A percentile compares a stretch with the other conserved stretches of the same genome.
Evolutionary conservation across 352 stramenopile species (phyloP).

Genomic region (Thalassiosira livingstoniorum): DNA sequence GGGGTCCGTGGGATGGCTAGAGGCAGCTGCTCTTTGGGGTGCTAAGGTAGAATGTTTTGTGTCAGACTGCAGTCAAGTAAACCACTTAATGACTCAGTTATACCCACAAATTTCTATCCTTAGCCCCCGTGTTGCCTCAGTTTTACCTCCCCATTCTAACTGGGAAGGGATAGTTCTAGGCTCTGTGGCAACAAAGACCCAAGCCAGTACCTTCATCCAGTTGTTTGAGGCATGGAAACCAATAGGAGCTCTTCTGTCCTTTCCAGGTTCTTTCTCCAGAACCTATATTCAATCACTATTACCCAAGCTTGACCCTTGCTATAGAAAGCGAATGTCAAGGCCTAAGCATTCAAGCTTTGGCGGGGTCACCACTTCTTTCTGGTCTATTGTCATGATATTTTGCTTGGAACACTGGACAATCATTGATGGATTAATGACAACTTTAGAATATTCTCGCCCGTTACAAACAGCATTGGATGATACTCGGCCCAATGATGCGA

Average conservation of each 20-base stretch:
- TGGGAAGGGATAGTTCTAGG: constrained; percentile 2
- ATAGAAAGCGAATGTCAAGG: background rate
- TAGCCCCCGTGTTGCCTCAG: too few relatives aligned
- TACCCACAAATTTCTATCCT: too few relatives aligned
- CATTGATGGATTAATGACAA: constrained; percentile 5
- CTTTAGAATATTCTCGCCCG: constrained; percentile 3
- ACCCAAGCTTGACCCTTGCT: background rate
- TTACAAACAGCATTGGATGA: constrained; percentile 22
- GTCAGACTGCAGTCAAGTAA: too few relatives aligned
- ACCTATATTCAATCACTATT: background rate
- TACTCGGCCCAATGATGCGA: too few relatives aligned
- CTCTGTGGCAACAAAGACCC: background rate
- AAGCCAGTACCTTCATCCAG: background rate
- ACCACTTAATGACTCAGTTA: too few relatives aligned
- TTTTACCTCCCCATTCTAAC: too few relatives aligned
- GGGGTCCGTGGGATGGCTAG: background rate
- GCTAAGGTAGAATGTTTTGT: background rate
- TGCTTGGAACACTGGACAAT: background rate
- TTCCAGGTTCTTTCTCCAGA: background rate
- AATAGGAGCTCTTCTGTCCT: background rate
- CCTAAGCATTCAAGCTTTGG: constrained; percentile 11
- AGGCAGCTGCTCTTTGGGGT: background rate
- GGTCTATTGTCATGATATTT: background rate
- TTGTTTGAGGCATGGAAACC: constrained; percentile 11
- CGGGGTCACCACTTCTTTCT: background rate